Evolutionary conservation across 331 rosid species (phyloP), one percentile per base, ranked within the genome.

Genomic region (Quercus phellos): DNA sequence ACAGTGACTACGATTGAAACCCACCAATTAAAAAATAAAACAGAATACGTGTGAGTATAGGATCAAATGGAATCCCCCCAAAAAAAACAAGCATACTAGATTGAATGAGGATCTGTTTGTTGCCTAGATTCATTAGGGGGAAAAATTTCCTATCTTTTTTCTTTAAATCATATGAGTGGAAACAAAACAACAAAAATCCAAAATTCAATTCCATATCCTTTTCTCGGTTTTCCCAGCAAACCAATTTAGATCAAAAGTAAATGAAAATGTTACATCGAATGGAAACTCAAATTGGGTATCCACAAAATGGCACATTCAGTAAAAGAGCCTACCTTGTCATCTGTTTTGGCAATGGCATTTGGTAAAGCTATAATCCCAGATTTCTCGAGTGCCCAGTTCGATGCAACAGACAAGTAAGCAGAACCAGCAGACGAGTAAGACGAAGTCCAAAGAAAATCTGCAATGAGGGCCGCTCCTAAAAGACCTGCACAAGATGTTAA

Each of bases 401-500:
- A 79, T 19, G 96, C 72, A 72, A 80, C 5, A 13, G 89, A 71
- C 9, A 79, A 11, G 54, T 67, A 68, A 0, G 64, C 26, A 34
- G 83, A 77, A 4, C 85, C 74, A 43, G 76, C 80, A 67, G 74
- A 32, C 14, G 88, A 77, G 38, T 91, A 84, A 42, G 83, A 82
- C 1, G 95, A 91, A 46, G 92, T 77, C 86, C 91, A 88, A 5
- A 90, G 84, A 73, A 88, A 19, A 83, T 84, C 81, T 3, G 85
- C 88, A 56, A 87, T 11, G 77, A 94, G 58, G 55, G 84, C 85
- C 19, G 63, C 63, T 32, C 79, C 89, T 2, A 94, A 67, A 74
- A 94, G 80, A 8, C 43, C 70, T 0, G 77, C 74, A 70, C 85
- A 76, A 29, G 79, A 85, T 75, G 85, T 26, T 32, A 89, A 55